Percentiles rank a stretch among this genome's conserved stretches.
phyloP scores from a whole-genome alignment of 2,329 filamentous ascomycete species.

The Paecilomyces fulvus region DNA sequence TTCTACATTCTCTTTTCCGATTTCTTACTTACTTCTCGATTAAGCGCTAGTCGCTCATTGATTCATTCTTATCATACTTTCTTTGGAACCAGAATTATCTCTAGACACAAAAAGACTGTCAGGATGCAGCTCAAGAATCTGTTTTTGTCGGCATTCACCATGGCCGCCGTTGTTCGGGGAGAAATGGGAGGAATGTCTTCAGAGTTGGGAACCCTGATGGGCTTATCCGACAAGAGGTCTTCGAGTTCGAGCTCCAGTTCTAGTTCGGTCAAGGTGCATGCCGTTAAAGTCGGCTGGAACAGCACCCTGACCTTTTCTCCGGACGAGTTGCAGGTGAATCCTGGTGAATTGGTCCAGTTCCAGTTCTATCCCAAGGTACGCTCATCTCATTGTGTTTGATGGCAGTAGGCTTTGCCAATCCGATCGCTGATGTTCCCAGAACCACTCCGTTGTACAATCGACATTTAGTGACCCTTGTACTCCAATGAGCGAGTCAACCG shows the following conservation, averaged over 20 bases:
- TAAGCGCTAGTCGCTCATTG: not conserved
- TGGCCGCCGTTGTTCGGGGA: not conserved
- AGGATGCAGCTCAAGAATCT: not conserved
- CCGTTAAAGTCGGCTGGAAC: slow-evolving; percentile 55
- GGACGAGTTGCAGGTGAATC: slow-evolving; percentile 53
- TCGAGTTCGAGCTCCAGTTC: not conserved
- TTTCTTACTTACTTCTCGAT: not conserved
- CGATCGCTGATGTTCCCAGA: slow-evolving; percentile 30
- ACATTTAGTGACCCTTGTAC: slow-evolving; percentile 63
- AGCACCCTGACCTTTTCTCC: slow-evolving; percentile 55
- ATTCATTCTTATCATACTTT: not conserved
- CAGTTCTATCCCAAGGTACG: slow-evolving; percentile 42
- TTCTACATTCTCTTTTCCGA: not conserved
- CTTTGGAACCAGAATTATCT: not conserved
- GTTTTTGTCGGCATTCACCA: not conserved
- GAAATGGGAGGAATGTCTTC: not conserved
- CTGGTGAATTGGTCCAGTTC: slow-evolving; percentile 48
- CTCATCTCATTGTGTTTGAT: not conserved
- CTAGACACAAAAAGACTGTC: not conserved
- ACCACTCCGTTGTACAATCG: slow-evolving; percentile 75
- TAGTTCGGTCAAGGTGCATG: slow-evolving; percentile 43
- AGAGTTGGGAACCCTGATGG: not conserved
- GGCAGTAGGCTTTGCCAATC: not conserved
- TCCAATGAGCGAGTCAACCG: slow-evolving; percentile 48
- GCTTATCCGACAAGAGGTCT: not conserved